Conservation (phyloP, 179 eudicot species). For the Corrigiola litoralis region DNA sequence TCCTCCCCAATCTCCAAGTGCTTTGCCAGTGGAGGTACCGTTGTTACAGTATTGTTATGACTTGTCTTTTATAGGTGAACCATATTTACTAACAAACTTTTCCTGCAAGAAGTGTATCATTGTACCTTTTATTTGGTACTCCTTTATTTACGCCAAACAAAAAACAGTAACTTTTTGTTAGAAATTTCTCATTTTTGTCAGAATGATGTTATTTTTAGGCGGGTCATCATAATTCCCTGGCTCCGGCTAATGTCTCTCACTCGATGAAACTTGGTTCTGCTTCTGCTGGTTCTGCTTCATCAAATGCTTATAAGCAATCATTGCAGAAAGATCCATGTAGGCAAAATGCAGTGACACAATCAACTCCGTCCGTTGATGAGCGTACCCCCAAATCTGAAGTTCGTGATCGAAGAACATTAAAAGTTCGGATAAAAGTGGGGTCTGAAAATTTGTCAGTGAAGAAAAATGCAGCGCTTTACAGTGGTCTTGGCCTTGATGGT, state of each 20-base stretch:
- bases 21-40: conserved; percentile 59
- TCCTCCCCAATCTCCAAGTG: conserved; percentile 43
- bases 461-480: conserved; percentile 77
- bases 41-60: background rate
- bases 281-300: conserved; percentile 35
- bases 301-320: conserved; percentile 26
- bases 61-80: background rate
- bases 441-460: conserved; percentile 58
- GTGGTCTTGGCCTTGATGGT: conserved; percentile 89
- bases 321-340: conserved; percentile 27
- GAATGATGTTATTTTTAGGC: conserved; percentile 47
- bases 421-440: conserved; percentile 82
- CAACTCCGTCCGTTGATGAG: conserved; percentile 34
- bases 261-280: conserved; percentile 41
- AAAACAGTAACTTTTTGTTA: background rate
- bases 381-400: conserved; percentile 41
- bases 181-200: conserved; percentile 9
- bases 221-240: conserved; percentile 34
- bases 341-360: conserved; percentile 28
- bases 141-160: too few relatives aligned
- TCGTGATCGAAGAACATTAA: conserved; percentile 61
- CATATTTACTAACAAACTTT: background rate
- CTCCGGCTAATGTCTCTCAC: conserved; percentile 44
- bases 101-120: background rate
- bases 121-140: background rate